Evolutionary conservation across 2,329 filamentous ascomycete genomes (phyloP), one percentile per base, ranked within the genome.

Genomic region (Ophiocordyceps camponoti-leonardi): DNA sequence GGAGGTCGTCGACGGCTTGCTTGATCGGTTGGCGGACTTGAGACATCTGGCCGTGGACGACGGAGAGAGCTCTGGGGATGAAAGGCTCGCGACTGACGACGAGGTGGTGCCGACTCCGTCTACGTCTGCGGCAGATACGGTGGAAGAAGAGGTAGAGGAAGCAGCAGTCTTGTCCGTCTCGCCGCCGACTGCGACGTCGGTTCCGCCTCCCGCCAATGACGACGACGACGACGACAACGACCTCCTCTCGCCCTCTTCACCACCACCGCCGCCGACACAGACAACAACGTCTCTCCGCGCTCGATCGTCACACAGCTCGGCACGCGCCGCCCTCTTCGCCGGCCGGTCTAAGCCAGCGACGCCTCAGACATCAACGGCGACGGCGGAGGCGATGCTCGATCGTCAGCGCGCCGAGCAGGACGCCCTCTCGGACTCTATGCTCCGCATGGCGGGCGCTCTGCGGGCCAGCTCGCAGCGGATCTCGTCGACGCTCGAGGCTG

Each of bases 401-500:
- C 74, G 83, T 56, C 78, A 94, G 57, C 81, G 85, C 45, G 69
- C 69, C 45, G 86, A 94, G 64, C 88, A 95, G 62, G 86, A 94
- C 60, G 68, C 73, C 31, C 72, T 96, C 3, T 90, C 88, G 0
- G 72, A 75, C 35, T 88, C 84, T 8, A 79, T 96, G n/a, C 70
- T 94, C 20, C 67, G 74, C 41, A 83, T 95, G 65, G 88, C 90
- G 1, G 68, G 74, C 20, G 75, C 83, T 43, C 73, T 95, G 37
- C 94, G 93, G 59, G 66, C 75, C 43, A 84, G 80, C 35, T 84
- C 86, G 4, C 66, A 81, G 45, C 71, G 75, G 3, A 92, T 94
- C 63, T 73, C 80, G 20, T 66, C 71, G 6, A 77, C 80, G 1
- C 70, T 95, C 14, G 84, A 87, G 49, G 65, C 69, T 47, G 77